Percentiles rank a stretch among this genome's conserved stretches.
Conservation (phyloP, 2,329 filamentous ascomycete genomes). For the Trichophyton simii region DNA sequence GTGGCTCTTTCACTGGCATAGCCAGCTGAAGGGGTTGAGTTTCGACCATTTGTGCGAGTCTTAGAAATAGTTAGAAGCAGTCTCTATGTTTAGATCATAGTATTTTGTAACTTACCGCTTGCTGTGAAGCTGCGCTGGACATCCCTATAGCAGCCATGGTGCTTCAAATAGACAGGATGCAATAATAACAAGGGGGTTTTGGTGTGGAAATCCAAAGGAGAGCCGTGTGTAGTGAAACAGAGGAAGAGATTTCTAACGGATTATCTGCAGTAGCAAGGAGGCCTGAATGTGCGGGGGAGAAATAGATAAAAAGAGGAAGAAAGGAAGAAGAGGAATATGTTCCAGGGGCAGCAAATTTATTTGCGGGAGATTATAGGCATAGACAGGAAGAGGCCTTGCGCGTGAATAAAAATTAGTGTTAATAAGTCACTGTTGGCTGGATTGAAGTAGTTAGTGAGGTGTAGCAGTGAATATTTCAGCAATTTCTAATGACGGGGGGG, state of each 20-base stretch:
- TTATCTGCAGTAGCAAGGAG: conserved; percentile 4
- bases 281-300: conserved; percentile 12
- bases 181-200: neutral
- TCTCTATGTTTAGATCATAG: neutral
- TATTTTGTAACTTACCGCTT: conserved; percentile 24
- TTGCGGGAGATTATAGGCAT: conserved; percentile 23
- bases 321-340: neutral
- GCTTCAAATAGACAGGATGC: conserved; percentile 5
- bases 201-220: neutral
- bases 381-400: conserved; percentile 13
- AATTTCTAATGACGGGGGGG: neutral
- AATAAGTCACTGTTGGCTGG: neutral
- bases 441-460: neutral
- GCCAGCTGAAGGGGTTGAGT: conserved; percentile 27
- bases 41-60: conserved; percentile 24
- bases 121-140: conserved; percentile 25
- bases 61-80: neutral
- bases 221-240: conserved; percentile 9
- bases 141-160: conserved; percentile 25
- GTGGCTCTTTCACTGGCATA: conserved; percentile 23
- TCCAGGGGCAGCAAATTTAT: conserved; percentile 16
- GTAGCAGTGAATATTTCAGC: neutral
- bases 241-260: neutral
- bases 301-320: conserved; percentile 11
- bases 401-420: conserved; percentile 8